These are phyloP conservation scores for Aaosphaeria arxii DNA, from an alignment of 2,329 filamentous ascomycete genomes.

Conservation along the genomic window DNA sequence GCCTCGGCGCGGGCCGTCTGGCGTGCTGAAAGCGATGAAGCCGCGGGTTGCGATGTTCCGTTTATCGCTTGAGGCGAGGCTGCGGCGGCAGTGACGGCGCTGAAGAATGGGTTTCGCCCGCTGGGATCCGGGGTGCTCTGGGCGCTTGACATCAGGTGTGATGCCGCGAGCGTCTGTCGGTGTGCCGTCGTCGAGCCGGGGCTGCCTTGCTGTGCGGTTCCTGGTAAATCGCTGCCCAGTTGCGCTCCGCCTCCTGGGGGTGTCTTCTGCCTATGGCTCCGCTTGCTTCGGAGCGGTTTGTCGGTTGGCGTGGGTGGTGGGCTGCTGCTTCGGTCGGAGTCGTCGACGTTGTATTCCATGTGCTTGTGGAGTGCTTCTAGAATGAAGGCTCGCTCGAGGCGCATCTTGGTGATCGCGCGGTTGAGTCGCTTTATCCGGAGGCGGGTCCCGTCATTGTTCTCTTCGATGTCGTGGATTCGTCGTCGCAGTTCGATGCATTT, in stretches of 20 bases:
- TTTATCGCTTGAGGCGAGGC: constrained; percentile 30
- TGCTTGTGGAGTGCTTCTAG: constrained; percentile 48
- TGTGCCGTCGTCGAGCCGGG: constrained; percentile 6
- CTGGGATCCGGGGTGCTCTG: constrained; percentile 39
- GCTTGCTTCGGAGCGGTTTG: constrained; percentile 72
- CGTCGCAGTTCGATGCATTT: constrained; percentile 96
- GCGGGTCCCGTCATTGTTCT: constrained; percentile 81
- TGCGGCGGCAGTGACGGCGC: constrained; percentile 17
- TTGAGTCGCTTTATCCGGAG: constrained; percentile 75
- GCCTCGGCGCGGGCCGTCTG: constrained; percentile 1
- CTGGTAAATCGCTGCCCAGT: constrained; percentile 2
- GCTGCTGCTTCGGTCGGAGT: constrained; percentile 75
- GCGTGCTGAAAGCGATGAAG: constrained; percentile 18
- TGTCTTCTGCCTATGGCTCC: constrained; percentile 57
- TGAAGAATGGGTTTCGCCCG: constrained; percentile 30
- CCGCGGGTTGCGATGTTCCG: constrained; percentile 17
- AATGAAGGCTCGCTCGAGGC: constrained; percentile 71
- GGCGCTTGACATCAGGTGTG: constrained; percentile 32
- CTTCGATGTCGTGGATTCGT: constrained; percentile 86
- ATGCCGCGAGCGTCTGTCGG: constrained; percentile 16
- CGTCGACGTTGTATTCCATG: constrained; percentile 48
- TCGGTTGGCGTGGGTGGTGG: constrained; percentile 79
- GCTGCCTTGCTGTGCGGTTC: constrained; percentile 5
- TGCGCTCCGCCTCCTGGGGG: constrained; percentile 20
- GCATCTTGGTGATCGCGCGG: constrained; percentile 86